Evolutionary conservation across 805 yeast genomes (phyloP), one percentile per base, ranked within the genome.

Genomic region (Yarrowia bubula): DNA sequence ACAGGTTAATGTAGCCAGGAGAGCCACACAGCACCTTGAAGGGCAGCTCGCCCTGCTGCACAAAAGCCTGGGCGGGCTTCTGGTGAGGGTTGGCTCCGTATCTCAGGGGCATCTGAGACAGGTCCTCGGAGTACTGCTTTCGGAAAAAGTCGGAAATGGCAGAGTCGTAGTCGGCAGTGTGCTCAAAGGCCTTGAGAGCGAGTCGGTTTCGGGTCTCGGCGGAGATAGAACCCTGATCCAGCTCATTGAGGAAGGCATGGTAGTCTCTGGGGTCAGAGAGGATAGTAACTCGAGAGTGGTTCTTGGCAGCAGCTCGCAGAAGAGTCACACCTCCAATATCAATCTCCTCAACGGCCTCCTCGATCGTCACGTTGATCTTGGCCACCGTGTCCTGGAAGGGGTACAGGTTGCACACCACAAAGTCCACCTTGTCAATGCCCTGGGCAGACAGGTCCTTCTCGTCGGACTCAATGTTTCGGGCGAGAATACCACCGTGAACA

Each of bases 21-120:
- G 97, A 88, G 67, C 99, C 99, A 71, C 86, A 81, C 72, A 95
- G 82, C 32, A 93, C 98, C 80, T 89, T 89, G 83, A 95, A 93
- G 60, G 99, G 99, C 70, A 95, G 84, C 70, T 88, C 89, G 72
- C 96, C 97, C 70, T 86, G 84, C 66, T 87, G 77, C 66, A 95
- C 96, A 75, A 79, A 95, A 64, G 98, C 97, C 82, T 95, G 99
- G 35, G 99, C 98, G 58, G 99, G 99, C 79, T 91, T 95, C 83
- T 95, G 99, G 79, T 95, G 98, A 67, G 99, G 99, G 82, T 95
- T 95, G 67, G 97, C 97, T 77, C 99, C 99, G 78, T 95, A 95
- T 82, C 99, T 88, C 73, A 95, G 84, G 33, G 98, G 93, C 78
- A 95, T 83, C 84, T 93, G 98, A 65, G 95, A 84, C 55, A 80